Percentiles rank a stretch among this genome's conserved stretches.
Conservation (phyloP, 345 rosid genomes). For the Eucalyptus brandiana region DNA sequence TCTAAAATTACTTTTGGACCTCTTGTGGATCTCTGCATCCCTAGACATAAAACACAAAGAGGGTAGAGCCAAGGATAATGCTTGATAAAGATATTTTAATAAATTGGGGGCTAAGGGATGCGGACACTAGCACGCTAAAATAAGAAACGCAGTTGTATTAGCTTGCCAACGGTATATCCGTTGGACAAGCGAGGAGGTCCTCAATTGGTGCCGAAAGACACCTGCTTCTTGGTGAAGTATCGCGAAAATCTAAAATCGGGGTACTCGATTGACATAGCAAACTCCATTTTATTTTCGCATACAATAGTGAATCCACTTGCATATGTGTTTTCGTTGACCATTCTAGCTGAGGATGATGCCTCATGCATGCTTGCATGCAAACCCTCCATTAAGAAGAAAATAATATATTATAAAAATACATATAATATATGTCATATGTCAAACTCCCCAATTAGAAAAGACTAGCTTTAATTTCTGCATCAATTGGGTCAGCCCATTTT, state of each 20-base stretch:
- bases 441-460: neutral
- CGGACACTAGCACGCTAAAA: no score
- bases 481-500: neutral
- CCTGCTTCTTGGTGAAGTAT: no score
- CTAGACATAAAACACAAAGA: no score
- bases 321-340: neutral
- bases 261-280: neutral
- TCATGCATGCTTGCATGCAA: neutral
- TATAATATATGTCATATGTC: neutral
- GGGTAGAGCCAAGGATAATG: rapidly evolving
- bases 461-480: neutral
- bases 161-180: no score
- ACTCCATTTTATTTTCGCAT: neutral
- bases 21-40: no score
- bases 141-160: no score
- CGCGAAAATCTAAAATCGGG: no score
- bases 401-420: neutral
- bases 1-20: no score
- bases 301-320: neutral
- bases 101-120: no score
- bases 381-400: neutral
- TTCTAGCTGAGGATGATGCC: neutral
- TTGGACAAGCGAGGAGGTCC: no score
- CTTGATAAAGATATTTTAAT: no score
- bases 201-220: no score